These are phyloP conservation scores for Citrullus colocynthis DNA, from an alignment of 306 rosid species.

Conservation along the genomic window DNA sequence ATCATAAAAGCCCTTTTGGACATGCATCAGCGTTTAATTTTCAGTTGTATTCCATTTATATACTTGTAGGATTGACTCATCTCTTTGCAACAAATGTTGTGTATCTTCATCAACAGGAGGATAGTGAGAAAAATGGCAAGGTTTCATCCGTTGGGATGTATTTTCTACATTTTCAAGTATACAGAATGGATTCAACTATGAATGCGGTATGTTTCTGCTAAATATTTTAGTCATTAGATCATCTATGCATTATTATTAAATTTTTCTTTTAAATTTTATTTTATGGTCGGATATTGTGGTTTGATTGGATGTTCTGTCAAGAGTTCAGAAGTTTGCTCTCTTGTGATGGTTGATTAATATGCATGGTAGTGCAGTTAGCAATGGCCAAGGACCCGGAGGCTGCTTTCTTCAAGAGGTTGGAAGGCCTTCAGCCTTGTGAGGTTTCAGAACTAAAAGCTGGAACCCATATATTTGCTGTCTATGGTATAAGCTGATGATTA, in stretches of 20 bases:
- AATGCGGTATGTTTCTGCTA: constrained; percentile 34
- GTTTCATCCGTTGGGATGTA: constrained; percentile 95
- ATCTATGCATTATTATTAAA: background rate
- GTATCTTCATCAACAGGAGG: constrained; percentile 55
- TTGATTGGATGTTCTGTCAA: background rate
- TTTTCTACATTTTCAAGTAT: constrained; percentile 96
- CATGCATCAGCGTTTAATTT: background rate
- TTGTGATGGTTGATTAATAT: background rate
- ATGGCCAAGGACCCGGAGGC: constrained; percentile 99
- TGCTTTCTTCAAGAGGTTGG: constrained; percentile 93
- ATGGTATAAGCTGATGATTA: constrained; percentile 48
- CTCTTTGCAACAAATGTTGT: background rate
- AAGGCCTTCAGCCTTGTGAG: constrained; percentile 99
- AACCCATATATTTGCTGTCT: constrained; percentile 94
- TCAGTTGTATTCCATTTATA: background rate
- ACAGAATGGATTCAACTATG: constrained; percentile 94
- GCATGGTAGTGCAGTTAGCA: constrained; percentile 50
- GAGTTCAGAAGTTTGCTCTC: background rate
- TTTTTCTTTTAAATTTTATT: background rate
- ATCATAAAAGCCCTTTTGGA: background rate
- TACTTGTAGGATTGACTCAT: constrained; percentile 1
- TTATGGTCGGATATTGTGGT: background rate
- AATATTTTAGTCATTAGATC: background rate
- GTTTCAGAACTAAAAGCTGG: constrained; percentile 90
- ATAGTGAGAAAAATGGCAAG: constrained; percentile 88